Conservation (phyloP, 805 yeast species). For the Saccharomycopsis fermentans region DNA sequence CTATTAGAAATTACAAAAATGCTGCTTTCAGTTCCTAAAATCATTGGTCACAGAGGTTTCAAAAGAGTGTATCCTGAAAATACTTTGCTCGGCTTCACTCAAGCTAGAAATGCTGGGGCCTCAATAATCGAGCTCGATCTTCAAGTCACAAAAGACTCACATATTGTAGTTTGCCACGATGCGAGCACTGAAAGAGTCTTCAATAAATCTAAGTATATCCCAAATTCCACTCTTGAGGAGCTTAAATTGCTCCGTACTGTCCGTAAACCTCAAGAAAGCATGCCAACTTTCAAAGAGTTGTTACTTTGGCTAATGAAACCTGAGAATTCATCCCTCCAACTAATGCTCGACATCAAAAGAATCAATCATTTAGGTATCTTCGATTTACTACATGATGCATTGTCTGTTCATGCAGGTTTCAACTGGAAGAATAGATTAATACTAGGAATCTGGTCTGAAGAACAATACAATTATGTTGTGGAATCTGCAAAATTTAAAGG, state of each 20-base stretch:
- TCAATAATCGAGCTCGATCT: conserved; percentile 29
- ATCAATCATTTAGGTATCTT: conserved; percentile 37
- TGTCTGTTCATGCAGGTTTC: background rate
- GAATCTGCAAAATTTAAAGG: conserved; percentile 18
- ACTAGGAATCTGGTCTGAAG: conserved; percentile 30
- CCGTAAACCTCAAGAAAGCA: conserved; percentile 25
- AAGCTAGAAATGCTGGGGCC: conserved; percentile 28
- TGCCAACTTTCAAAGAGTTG: conserved; percentile 26
- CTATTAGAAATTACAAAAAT: too few species aligned
- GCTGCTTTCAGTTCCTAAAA: conserved; percentile 8
- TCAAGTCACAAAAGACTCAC: conserved; percentile 28
- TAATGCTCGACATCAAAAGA: conserved; percentile 53
- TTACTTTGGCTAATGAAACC: conserved; percentile 28
- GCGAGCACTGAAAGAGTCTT: conserved; percentile 25
- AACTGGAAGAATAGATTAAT: conserved; percentile 28
- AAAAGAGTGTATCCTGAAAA: conserved; percentile 26
- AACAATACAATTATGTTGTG: conserved; percentile 23
- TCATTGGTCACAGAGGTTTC: conserved; percentile 15
- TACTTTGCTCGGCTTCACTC: conserved; percentile 27
- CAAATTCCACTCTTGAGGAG: conserved; percentile 22
- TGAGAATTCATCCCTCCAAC: conserved; percentile 57
- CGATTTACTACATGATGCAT: conserved; percentile 20
- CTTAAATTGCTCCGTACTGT: conserved; percentile 24
- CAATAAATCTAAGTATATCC: conserved; percentile 24
- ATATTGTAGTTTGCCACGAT: conserved; percentile 30